phyloP scores from a whole-genome alignment of 441 rosid species.

The Eutrema salsugineum region DNA sequence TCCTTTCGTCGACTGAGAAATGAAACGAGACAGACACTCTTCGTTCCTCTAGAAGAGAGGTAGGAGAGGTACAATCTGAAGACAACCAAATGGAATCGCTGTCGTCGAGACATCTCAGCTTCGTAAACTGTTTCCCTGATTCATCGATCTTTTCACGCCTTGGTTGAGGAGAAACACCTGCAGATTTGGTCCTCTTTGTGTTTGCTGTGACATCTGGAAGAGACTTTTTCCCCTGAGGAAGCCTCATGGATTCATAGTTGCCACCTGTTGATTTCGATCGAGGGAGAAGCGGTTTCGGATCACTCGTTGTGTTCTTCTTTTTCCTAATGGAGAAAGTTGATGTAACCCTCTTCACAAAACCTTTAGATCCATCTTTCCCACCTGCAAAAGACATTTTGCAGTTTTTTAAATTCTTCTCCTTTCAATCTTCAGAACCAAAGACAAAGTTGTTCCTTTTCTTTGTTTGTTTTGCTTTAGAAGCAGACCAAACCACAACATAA shows the following conservation, averaged over 20 bases:
- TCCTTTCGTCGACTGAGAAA: constrained; percentile 34
- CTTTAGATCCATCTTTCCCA: constrained; percentile 14
- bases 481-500: constrained; percentile 4
- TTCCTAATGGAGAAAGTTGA: constrained; percentile 19
- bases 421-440: not conserved
- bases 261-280: constrained; percentile 20
- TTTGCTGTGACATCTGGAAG: constrained; percentile 1
- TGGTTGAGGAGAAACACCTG: constrained; percentile 19
- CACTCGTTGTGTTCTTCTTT: constrained; percentile 12
- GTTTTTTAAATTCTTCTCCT: not conserved
- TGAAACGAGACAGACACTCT: constrained; percentile 32
- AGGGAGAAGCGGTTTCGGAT: constrained; percentile 13
- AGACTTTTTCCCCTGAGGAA: constrained; percentile 14
- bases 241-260: constrained; percentile 19
- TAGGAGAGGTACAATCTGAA: constrained; percentile 39
- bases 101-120: constrained; percentile 30
- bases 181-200: constrained; percentile 20
- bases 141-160: constrained; percentile 20
- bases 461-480: not conserved
- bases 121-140: constrained; percentile 8
- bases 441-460: not conserved
- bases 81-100: constrained; percentile 48
- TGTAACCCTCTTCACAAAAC: constrained; percentile 18
- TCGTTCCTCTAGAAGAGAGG: constrained; percentile 39
- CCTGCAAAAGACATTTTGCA: constrained; percentile 8